A percentile compares a stretch with the other conserved stretches of the same genome.
Evolutionary conservation across 2,329 filamentous ascomycete genomes (phyloP).

Genomic region (Emergomyces pasteurianus): DNA sequence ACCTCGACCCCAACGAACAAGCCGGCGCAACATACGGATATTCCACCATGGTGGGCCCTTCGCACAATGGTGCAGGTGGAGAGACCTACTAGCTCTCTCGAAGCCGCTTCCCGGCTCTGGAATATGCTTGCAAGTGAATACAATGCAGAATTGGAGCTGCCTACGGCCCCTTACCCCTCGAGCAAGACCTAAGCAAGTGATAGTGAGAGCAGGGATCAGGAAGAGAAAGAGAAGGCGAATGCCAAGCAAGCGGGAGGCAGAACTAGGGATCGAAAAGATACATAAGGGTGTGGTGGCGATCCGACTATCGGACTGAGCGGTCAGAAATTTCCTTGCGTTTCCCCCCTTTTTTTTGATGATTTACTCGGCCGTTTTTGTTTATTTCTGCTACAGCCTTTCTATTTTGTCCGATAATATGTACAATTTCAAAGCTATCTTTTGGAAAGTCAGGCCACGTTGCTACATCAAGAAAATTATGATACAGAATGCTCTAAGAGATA

Average conservation of each 20-base stretch:
- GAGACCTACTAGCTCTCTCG: constrained; percentile 29
- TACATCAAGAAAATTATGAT: background rate
- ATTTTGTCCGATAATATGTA: background rate
- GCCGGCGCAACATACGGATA: constrained; percentile 35
- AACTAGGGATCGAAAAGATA: background rate
- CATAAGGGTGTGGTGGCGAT: background rate
- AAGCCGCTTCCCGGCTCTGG: constrained; percentile 12
- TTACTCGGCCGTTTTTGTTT: background rate
- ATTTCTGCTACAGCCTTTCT: background rate
- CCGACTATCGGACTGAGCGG: background rate
- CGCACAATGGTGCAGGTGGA: constrained; percentile 36
- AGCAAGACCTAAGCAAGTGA: constrained; percentile 5
- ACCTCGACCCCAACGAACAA: constrained; percentile 34
- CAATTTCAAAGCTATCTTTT: background rate
- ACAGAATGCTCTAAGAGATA: background rate
- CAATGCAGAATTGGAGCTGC: constrained; percentile 9
- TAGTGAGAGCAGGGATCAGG: background rate
- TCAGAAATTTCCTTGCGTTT: background rate
- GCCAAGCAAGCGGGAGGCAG: background rate
- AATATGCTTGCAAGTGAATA: constrained; percentile 4
- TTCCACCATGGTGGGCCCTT: constrained; percentile 33
- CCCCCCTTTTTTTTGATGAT: background rate
- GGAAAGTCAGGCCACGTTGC: background rate
- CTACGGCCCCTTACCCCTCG: constrained; percentile 11
- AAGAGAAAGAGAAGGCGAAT: background rate